Conservation (phyloP, 805 yeast species). For the Jamesozyma gamospora region DNA sequence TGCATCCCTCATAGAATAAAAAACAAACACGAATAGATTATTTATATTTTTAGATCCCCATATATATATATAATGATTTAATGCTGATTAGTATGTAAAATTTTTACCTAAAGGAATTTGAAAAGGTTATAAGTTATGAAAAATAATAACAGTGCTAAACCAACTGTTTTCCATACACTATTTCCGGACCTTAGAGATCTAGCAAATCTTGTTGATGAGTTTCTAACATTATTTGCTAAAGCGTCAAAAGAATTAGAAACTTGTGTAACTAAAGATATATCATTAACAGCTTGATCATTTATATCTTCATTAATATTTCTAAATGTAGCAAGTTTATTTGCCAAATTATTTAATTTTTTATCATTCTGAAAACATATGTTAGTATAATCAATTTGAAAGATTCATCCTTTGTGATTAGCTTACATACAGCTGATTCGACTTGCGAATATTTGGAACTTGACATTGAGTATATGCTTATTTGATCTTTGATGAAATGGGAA, state of each 20-base stretch:
- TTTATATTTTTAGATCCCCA: too few relatives aligned
- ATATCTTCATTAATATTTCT: conserved; percentile 61
- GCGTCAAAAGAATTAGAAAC: conserved; percentile 43
- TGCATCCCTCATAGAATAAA: too few relatives aligned
- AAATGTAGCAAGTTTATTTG: conserved; percentile 54
- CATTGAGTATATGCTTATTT: conserved; percentile 12
- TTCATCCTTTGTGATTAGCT: background rate
- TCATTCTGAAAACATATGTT: conserved; percentile 40
- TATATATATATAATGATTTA: too few relatives aligned
- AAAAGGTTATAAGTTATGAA: conserved; percentile 48
- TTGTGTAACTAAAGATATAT: conserved; percentile 32
- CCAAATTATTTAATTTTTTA: conserved; percentile 48
- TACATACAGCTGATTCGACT: conserved; percentile 19
- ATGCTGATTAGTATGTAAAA: background rate
- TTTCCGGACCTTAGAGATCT: conserved; percentile 52
- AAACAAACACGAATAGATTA: too few relatives aligned
- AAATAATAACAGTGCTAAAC: conserved; percentile 42
- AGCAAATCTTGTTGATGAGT: conserved; percentile 42
- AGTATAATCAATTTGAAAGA: too few relatives aligned
- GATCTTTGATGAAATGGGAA: too few relatives aligned
- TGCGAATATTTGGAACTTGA: conserved; percentile 27
- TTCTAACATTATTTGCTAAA: conserved; percentile 39
- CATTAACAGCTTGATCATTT: conserved; percentile 52
- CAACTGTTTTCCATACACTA: conserved; percentile 49
- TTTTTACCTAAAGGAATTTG: conserved; percentile 34